These are phyloP conservation scores for Zymoseptoria ardabiliae DNA, from an alignment of 2,329 filamentous ascomycete species.

Conservation along the genomic window DNA sequence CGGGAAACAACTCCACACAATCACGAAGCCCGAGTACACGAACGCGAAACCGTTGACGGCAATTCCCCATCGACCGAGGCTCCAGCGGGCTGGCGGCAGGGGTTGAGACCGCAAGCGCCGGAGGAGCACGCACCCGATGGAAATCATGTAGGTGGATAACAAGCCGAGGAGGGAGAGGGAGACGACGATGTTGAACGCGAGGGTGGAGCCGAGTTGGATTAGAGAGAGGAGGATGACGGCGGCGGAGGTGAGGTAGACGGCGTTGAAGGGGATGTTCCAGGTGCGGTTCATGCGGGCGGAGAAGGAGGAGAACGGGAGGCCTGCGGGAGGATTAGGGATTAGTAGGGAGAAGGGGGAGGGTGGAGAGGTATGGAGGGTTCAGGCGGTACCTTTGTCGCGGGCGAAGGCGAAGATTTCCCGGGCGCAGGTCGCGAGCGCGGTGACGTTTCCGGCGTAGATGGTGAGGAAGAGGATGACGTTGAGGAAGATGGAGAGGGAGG, in stretches of 20 bases:
- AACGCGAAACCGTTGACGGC: slow-evolving; percentile 25
- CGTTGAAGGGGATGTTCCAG: slow-evolving; percentile 30
- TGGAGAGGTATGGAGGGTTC: too few relatives aligned
- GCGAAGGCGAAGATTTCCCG: slow-evolving; percentile 39
- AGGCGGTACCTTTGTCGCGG: slow-evolving; percentile 34
- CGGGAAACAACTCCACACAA: slow-evolving; percentile 27
- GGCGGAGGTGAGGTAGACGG: slow-evolving; percentile 28
- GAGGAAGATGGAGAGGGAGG: slow-evolving; percentile 18
- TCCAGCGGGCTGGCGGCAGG: slow-evolving; percentile 23
- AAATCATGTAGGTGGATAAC: slow-evolving; percentile 32
- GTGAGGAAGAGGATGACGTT: slow-evolving; percentile 22
- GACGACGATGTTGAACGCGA: slow-evolving; percentile 33
- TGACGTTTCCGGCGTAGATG: slow-evolving; percentile 21
- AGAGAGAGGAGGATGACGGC: slow-evolving; percentile 27
- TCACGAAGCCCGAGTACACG: slow-evolving; percentile 24
- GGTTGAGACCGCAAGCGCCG: slow-evolving; percentile 19
- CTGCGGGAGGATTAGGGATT: too few relatives aligned
- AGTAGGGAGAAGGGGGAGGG: too few relatives aligned
- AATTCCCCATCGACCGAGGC: slow-evolving; percentile 20
- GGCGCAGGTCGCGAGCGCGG: slow-evolving; percentile 36
- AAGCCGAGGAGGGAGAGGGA: slow-evolving; percentile 30
- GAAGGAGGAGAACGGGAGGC: slow-evolving; percentile 29
- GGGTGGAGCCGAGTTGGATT: slow-evolving; percentile 30
- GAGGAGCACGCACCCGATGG: slow-evolving; percentile 28
- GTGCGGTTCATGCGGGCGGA: slow-evolving; percentile 23